Base-by-base conservation (phyloP, 2,329 filamentous ascomycete species). In the Calonectria hongkongensis region DNA sequence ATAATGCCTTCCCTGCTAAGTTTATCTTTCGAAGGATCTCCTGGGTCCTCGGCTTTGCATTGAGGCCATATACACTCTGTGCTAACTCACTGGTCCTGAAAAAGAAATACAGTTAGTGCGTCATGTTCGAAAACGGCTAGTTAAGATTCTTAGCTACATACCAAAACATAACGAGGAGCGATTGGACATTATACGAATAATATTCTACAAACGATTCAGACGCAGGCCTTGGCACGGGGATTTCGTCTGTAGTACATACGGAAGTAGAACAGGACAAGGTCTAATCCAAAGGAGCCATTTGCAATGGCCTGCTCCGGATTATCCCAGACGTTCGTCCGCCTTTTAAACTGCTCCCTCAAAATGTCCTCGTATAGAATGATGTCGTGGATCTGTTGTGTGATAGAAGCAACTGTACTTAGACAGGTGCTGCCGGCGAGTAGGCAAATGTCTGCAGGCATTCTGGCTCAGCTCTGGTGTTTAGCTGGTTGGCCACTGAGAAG, bases 101-200 rank as follows among this genome's bases (percentile, higher is more conserved):
- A 27, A 9, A 41, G 4, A 0, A 1, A 18, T 4, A 28, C 2
- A 12, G 8, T 60, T 28, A 41, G 54, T 25, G 33, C 15, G 21
- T 16, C 25, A 21, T 7, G 5, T 41, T n/a, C 25, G 33, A 13
- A 1, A n/a, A 25, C 9, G 9, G 51, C n/a, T 25, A 13, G 9
- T 39, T 9, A n/a, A 25, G 21, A 12, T 39, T n/a, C 30, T 27
- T 27, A 12, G 15, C 41, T 41, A 39, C 54, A 60, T 60, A 60
- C 54, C 54, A 60, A 41, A 60, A 60, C 54, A 60, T 60, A 30
- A 60, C 54, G 36, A 60, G 25, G 13, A 60, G 54, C 7, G 54
- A 15, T 18, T 60, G 54, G 1, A 43, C 54, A 41, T 60, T 60
- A 39, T 60, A 60, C 33, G 54, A 60, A 41, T 60, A 60, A 21